Base-by-base conservation (phyloP, 2,329 filamentous ascomycete genomes). In the Aspergillus hiratsukae region DNA sequence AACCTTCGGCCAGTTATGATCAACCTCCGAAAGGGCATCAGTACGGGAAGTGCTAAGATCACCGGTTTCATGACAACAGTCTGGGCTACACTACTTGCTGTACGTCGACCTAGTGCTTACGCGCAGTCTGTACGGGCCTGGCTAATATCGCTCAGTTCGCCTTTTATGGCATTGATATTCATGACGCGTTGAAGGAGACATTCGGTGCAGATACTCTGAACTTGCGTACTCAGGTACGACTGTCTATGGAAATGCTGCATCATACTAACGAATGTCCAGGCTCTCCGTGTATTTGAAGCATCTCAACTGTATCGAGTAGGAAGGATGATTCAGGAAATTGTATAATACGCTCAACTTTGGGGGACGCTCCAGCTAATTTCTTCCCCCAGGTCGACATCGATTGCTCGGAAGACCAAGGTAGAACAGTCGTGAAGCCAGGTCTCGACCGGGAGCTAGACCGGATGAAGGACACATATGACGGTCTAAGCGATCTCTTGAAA, bases 11-110 rank as follows among this genome's bases (percentile, higher is more conserved):
- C 82, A 2, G 78, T 85, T 0, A 80, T 95, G 54, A 77, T 83
- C 21, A 87, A 88, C 64, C 76, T 99, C 9, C 86, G 83, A 55
- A 95, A 90, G 71, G 94, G 94, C 0, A 81, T 89, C n/a, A 87
- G 85, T 65, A 73, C 74, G 48, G 75, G 76, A 17, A 76, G 72
- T 56, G 78, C 78, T 3, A 80, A 79, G 51, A 75, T 76, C 31
- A 77, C 75, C 14, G 83, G 84, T 0, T 82, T 89, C 60, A 82
- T 83, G 56, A 84, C 79, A 53, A 87, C 84, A 31, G 83, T 87
- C 14, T 97, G 90, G 92, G 81, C 82, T 53, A 86, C 81, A n/a
- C 76, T 96, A 28, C 78, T 83, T 51, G 75, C 76, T 46, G 79
- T 81, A 69, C 53, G 74, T 66, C 21, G 14, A 21, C 10, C 19